Base-by-base conservation (phyloP, 345 rosid species). In the Euclidium syriacum region DNA sequence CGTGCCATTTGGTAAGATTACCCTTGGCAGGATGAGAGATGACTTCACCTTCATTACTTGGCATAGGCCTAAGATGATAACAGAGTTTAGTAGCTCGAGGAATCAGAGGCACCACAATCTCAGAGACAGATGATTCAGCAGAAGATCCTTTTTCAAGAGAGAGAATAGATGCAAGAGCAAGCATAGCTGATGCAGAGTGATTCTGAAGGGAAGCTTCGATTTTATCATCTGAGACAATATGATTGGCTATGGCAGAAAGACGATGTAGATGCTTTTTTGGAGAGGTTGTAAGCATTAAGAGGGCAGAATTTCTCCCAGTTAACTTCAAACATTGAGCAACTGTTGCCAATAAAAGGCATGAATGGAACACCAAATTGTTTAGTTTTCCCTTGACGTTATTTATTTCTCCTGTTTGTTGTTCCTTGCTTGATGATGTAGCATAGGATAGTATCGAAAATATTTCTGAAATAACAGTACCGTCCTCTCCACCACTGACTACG, bases 401-500 rank as follows among this genome's bases (percentile, higher is more conserved):
- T 61, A 70, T 60, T 70, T 85, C 95, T 27, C 78, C 80, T n/a
- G 69, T 34, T 71, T 86, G 89, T 60, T 59, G 61, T 68, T 87
- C 90, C 69, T 83, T 83, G 52, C 38, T 79, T 59, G 70, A 56
- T 43, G 81, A 78, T 57, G 82, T 70, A 53, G 82, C 68, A 57
- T 89, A 85, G 20, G 86, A 85, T 58, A 94, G 67, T 65, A 90
- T 53, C 46, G 87, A 79, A 65, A 90, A 90, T 62, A 90, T 79
- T 74, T 90, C 97, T 5, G 96, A 84, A 51, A 87, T 64, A 69
- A 90, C 77, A n/a, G 96, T 94, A 63, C 95, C 89, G 68, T 94
- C 96, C 40, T 81, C 97, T 69, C 99, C 97, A 9, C 99, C 97
- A 68, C 96, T 90, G 71, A 90, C 87, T 49, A 87, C 67, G 14